Base-by-base conservation (phyloP, 768 basidiomycete species). In the Coprinopsis sp. region DNA sequence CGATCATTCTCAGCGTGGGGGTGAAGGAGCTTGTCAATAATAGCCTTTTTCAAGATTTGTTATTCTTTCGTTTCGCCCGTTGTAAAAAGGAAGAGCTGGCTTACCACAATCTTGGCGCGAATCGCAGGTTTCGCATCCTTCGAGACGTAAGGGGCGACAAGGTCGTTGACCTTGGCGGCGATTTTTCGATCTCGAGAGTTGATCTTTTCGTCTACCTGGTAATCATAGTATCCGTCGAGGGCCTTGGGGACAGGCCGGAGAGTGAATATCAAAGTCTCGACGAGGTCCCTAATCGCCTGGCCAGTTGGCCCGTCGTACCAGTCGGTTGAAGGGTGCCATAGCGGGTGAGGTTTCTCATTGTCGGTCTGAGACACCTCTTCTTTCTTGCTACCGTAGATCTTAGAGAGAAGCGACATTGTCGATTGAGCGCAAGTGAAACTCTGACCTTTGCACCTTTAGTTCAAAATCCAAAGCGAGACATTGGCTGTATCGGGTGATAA, bases 221-320 rank as follows among this genome's bases (percentile, higher is more conserved):
- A 69, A 51, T 73, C 70, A 53, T 77, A 77, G 42, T 66, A 66
- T 6, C 73, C 74, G 49, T 72, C 70, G 4, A 69, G 68, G 3
- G 74, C 66, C 28, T 50, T 53, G 6, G 75, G 75, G 1, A 64
- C 57, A 21, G 66, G 55, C 8, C 74, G 64, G 6, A 54, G 54
- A 6, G 66, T 58, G 29, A 74, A 68, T 49, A 69, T 61, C 22
- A 55, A 53, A 8, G 61, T 54, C 47, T 73, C 72, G 2, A 38
- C 6, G 37, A 38, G 19, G 18, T 38, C 37, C 37, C 14, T 38
- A 23, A 38, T 14, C 21, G 37, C 37, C 21, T 38, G 37, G 37
- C 37, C 37, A 2, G 37, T 38, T 23, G 37, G 37, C 14, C 16
- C 21, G 14, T 38, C 37, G 18, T 38, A 38, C 37, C 37, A 38